phyloP scores from a whole-genome alignment of 164 flowering plant species.

The grape (Vitis vinifera) region DNA sequence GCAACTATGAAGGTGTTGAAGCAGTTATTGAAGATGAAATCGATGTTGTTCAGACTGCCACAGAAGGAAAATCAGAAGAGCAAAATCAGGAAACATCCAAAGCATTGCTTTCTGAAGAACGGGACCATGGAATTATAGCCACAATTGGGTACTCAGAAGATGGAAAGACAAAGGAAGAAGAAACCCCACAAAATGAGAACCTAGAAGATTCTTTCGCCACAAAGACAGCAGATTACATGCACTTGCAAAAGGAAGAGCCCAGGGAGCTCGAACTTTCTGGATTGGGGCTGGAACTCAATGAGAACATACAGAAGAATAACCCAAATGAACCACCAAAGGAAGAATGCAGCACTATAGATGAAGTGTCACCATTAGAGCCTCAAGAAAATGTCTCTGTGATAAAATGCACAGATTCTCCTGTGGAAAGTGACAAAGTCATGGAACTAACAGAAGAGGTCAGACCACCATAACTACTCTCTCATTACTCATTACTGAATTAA shows the following conservation, averaged over 20 bases:
- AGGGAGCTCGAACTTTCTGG: slow-evolving; percentile 2
- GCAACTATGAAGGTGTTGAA: too few species aligned
- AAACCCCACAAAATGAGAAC: too few species aligned
- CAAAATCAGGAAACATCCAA: neutral
- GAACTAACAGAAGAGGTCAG: slow-evolving; percentile 24
- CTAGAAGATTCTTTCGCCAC: slow-evolving; percentile 2
- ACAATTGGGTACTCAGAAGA: too few species aligned
- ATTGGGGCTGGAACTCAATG: neutral
- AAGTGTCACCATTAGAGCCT: neutral
- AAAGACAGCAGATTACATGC: neutral
- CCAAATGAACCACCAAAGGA: slow-evolving; percentile 1
- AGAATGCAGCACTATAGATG: neutral
- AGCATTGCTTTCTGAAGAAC: neutral
- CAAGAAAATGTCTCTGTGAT: slow-evolving; percentile 3
- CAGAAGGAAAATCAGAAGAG: neutral
- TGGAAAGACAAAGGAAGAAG: too few species aligned
- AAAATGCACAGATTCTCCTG: neutral
- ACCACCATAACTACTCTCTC: neutral
- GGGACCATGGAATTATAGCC: neutral
- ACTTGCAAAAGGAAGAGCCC: slow-evolving; percentile 9
- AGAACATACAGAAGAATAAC: neutral
- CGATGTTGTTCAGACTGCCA: too few species aligned
- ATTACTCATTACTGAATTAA: neutral
- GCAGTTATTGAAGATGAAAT: too few species aligned
- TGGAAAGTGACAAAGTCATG: slow-evolving; percentile 11